Conservation (phyloP, 2,329 filamentous ascomycete species). For the Cercospora sesami region DNA sequence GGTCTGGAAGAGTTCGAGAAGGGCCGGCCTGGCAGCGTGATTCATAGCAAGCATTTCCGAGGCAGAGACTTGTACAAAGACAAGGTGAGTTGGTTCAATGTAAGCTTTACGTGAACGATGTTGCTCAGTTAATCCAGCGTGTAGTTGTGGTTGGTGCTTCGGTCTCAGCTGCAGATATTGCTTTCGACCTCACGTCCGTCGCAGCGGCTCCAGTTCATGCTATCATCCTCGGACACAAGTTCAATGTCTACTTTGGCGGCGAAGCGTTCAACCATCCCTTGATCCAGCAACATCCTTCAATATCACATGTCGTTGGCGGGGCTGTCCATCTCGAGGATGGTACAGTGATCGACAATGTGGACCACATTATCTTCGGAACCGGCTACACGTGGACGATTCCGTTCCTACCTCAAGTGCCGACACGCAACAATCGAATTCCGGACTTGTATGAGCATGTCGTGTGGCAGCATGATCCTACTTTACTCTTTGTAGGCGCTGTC, state of each 20-base stretch:
- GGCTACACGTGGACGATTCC: slow-evolving; percentile 66
- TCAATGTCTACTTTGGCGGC: slow-evolving; percentile 58
- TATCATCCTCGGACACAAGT: slow-evolving; percentile 56
- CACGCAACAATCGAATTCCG: slow-evolving; percentile 58
- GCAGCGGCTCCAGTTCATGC: slow-evolving; percentile 54
- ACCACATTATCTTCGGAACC: slow-evolving; percentile 66
- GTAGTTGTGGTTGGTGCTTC: slow-evolving; percentile 65
- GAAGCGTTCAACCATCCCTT: slow-evolving; percentile 60
- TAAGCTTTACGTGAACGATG: too few relatives aligned
- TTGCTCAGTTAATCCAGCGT: slow-evolving; percentile 34
- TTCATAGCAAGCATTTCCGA: slow-evolving; percentile 58
- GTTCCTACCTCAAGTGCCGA: slow-evolving; percentile 56
- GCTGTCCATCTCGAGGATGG: slow-evolving; percentile 61
- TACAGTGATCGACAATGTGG: slow-evolving; percentile 54
- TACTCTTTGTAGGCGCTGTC: slow-evolving; percentile 61
- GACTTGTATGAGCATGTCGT: slow-evolving; percentile 61
- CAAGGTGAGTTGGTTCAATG: slow-evolving; percentile 35
- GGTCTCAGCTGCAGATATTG: slow-evolving; percentile 65
- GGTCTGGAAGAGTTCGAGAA: slow-evolving; percentile 54
- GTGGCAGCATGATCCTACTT: slow-evolving; percentile 54
- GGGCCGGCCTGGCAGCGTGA: slow-evolving; percentile 50
- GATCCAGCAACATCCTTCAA: slow-evolving; percentile 52
- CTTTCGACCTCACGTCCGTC: slow-evolving; percentile 53
- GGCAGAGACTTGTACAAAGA: slow-evolving; percentile 48
- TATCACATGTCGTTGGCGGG: slow-evolving; percentile 42